These are phyloP conservation scores for Petunia axillaris DNA, from an alignment of 257 asterid species.

Conservation along the genomic window DNA sequence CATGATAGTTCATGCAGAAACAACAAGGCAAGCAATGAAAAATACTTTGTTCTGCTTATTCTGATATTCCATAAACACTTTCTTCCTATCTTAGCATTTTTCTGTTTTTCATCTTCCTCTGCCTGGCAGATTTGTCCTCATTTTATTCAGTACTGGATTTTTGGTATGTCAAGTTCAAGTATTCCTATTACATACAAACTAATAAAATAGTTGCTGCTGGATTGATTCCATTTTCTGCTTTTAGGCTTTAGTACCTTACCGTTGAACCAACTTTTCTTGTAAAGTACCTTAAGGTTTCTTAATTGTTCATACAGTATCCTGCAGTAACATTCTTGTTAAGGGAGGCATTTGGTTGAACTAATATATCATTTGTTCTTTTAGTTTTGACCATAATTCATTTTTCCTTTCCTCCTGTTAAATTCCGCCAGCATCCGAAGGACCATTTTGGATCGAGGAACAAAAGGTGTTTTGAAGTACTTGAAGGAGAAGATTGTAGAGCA, in stretches of 20 bases:
- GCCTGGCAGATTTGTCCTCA: neutral
- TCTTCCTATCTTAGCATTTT: neutral
- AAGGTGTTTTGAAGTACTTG: conserved; percentile 69
- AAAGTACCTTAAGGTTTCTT: neutral
- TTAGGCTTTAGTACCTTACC: neutral
- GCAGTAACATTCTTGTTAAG: neutral
- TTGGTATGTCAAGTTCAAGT: neutral
- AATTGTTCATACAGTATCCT: neutral
- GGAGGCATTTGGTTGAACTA: neutral
- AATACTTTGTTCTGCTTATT: neutral
- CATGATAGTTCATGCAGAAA: neutral
- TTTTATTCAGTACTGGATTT: neutral
- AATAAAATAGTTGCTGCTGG: neutral
- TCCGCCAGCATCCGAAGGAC: conserved; percentile 81
- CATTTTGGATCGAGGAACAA: conserved; percentile 85
- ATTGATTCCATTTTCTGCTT: neutral
- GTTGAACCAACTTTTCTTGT: neutral
- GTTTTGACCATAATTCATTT: neutral
- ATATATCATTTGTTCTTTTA: neutral
- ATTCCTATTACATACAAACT: neutral
- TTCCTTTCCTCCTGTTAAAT: neutral
- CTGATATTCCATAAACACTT: no score
- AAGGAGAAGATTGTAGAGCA: conserved; percentile 73
- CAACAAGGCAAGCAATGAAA: neutral
- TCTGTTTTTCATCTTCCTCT: neutral